Conservation (phyloP, 2,329 filamentous ascomycete genomes). For the Karstenula rhodostoma region DNA sequence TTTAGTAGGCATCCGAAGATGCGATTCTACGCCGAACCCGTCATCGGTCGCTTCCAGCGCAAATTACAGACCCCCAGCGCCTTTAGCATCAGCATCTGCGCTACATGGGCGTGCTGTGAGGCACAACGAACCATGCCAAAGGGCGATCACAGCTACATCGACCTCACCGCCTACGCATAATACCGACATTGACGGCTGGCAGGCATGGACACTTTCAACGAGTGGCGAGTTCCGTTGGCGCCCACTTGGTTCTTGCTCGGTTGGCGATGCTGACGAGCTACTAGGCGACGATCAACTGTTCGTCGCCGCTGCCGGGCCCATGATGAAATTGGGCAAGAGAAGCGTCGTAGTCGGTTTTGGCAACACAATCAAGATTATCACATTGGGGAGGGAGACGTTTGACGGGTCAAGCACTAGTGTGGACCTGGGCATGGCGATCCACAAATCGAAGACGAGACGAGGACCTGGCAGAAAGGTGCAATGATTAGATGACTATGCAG, state of each 20-base stretch:
- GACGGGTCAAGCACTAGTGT: constrained; percentile 45
- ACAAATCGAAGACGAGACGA: constrained; percentile 23
- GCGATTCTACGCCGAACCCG: constrained; percentile 40
- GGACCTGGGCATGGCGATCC: constrained; percentile 19
- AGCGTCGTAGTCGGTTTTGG: constrained; percentile 76
- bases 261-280: constrained; percentile 18
- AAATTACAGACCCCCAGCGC: constrained; percentile 27
- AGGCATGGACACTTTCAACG: constrained; percentile 61
- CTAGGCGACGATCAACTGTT: constrained; percentile 65
- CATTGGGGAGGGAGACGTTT: constrained; percentile 71
- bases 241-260: constrained; percentile 40
- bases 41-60: constrained; percentile 39
- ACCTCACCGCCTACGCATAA: not conserved
- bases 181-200: constrained; percentile 55
- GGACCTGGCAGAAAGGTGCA: constrained; percentile 29
- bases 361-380: constrained; percentile 75
- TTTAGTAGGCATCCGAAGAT: constrained; percentile 69
- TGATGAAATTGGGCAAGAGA: constrained; percentile 67
- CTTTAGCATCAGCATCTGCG: constrained; percentile 29
- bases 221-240: constrained; percentile 55
- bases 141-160: constrained; percentile 5
- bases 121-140: constrained; percentile 19
- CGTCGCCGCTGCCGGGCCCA: constrained; percentile 71
- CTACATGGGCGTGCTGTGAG: constrained; percentile 40
- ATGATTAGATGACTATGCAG: constrained; percentile 15